Percentiles rank a stretch among this genome's conserved stretches.
phyloP scores from a whole-genome alignment of 2,329 filamentous ascomycete species.

The Ascosphaera aggregata region DNA sequence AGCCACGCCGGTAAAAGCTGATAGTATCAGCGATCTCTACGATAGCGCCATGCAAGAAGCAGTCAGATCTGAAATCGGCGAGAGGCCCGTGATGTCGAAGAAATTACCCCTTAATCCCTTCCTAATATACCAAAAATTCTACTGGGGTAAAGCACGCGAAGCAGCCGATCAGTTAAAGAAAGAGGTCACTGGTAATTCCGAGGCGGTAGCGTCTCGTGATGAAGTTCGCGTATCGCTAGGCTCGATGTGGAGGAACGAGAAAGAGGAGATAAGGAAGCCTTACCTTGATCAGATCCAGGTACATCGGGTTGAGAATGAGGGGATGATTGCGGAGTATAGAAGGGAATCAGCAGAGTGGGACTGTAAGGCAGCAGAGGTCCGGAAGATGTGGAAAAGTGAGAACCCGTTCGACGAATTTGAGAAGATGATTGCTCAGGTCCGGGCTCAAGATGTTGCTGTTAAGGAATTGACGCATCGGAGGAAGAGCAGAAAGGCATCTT shows the following conservation, averaged over 20 bases:
- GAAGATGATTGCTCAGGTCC: neutral
- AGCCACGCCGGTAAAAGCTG: neutral
- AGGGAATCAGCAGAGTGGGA: conserved; percentile 32
- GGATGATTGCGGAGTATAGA: conserved; percentile 49
- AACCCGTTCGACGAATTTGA: conserved; percentile 13
- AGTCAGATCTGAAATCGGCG: conserved; percentile 43
- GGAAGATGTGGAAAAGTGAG: conserved; percentile 16
- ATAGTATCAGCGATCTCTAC: conserved; percentile 14
- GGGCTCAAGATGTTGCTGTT: neutral
- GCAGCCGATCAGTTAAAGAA: conserved; percentile 48
- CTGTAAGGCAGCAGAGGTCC: conserved; percentile 14
- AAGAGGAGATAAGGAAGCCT: conserved; percentile 45
- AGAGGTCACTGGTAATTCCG: conserved; percentile 37
- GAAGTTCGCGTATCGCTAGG: conserved; percentile 72
- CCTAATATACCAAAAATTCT: conserved; percentile 63
- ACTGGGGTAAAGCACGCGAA: conserved; percentile 36
- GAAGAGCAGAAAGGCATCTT: neutral
- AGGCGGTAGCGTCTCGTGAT: conserved; percentile 41
- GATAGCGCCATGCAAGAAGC: conserved; percentile 32
- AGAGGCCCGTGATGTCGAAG: conserved; percentile 45
- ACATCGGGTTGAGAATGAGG: conserved; percentile 45
- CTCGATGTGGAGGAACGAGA: conserved; percentile 70
- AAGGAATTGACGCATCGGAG: neutral
- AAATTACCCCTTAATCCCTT: conserved; percentile 69
- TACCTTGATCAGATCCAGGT: conserved; percentile 52